phyloP scores from a whole-genome alignment of 2,329 filamentous ascomycete species.

The Neofusicoccum parvum region DNA sequence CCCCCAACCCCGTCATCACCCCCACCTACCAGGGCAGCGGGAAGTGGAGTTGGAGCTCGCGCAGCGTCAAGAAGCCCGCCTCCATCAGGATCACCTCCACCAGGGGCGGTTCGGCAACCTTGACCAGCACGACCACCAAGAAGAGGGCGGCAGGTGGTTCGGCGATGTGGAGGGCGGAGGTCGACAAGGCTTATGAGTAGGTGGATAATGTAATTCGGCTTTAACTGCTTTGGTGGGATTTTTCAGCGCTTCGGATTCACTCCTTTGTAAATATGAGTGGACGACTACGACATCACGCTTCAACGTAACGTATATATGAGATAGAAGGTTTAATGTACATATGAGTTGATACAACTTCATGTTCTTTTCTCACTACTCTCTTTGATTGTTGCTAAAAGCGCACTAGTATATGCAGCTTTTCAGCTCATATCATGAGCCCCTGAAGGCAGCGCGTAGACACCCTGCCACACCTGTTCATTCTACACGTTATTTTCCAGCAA shows the following conservation, averaged over 20 bases:
- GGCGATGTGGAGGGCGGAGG: not conserved
- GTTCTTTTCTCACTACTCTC: no score
- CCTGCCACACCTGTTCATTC: no score
- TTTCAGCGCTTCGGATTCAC: not conserved
- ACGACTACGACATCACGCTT: not conserved
- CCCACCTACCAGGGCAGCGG: conserved; percentile 25
- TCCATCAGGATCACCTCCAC: conserved; percentile 33
- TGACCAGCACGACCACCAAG: conserved; percentile 28
- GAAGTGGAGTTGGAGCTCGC: conserved; percentile 32
- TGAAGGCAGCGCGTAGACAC: no score
- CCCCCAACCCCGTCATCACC: not conserved
- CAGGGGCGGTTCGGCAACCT: conserved; percentile 27
- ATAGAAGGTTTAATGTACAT: not conserved
- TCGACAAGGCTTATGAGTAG: not conserved
- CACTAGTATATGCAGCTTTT: no score
- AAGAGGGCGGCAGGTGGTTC: conserved; percentile 22
- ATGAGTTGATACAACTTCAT: not conserved
- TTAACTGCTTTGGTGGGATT: not conserved
- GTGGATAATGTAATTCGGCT: not conserved
- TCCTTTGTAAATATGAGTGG: not conserved
- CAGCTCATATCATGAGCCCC: no score
- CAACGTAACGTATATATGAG: not conserved
- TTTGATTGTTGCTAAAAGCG: no score
- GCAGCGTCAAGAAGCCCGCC: conserved; percentile 32
- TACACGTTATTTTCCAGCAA: no score